These are phyloP conservation scores for Vigna radiata DNA, from an alignment of 306 rosid genomes.

Conservation along the genomic window DNA sequence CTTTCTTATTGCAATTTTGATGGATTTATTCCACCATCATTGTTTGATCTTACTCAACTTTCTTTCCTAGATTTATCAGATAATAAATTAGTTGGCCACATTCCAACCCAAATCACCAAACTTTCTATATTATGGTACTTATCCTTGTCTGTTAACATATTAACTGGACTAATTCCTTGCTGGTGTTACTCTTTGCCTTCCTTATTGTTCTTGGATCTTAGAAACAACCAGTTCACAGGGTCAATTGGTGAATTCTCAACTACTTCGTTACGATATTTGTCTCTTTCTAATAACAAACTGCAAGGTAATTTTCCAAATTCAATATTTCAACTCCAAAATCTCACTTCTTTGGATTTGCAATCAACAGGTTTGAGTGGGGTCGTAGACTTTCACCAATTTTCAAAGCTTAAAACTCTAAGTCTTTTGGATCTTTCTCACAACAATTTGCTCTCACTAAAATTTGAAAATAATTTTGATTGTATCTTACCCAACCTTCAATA, in stretches of 20 bases:
- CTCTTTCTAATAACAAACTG: constrained; percentile 21
- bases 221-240: neutral
- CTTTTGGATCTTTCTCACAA: too few relatives aligned
- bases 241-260: neutral
- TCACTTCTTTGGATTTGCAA: too few relatives aligned
- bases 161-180: constrained; percentile 20
- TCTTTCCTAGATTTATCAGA: accelerated
- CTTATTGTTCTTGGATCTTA: neutral
- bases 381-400: too few relatives aligned
- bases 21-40: constrained; percentile 16
- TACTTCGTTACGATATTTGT: accelerated
- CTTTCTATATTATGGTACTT: accelerated
- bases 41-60: constrained; percentile 25
- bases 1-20: neutral
- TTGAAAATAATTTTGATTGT: too few relatives aligned
- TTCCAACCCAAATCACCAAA: constrained; percentile 5
- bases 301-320: constrained; percentile 24
- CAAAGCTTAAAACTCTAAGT: too few relatives aligned
- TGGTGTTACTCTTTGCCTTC: constrained; percentile 17
- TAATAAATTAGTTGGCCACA: neutral
- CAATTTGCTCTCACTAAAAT: too few relatives aligned
- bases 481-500: too few relatives aligned
- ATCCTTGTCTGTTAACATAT: neutral
- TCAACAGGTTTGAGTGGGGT: too few relatives aligned
- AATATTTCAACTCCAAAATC: too few relatives aligned